Evolutionary conservation across 1,139 yeast genomes (phyloP), one percentile per base, ranked within the genome.

Genomic region (Sugiyamaella neomexicana): DNA sequence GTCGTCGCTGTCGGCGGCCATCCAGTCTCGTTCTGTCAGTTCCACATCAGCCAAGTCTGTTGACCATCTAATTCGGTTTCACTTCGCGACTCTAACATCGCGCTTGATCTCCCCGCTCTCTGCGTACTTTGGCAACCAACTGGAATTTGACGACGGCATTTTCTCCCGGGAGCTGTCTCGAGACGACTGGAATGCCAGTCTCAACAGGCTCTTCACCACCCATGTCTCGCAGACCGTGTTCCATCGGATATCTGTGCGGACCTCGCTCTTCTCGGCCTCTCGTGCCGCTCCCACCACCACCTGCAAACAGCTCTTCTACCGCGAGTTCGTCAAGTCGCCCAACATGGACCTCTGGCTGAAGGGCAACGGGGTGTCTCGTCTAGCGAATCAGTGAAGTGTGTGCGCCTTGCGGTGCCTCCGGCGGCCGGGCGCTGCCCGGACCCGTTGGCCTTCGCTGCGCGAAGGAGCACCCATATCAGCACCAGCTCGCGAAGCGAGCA

Each of bases 41-140:
- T n/a, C 32, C 29, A 31, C 10, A 6, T 9, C 27, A 20, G 44
- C 25, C 27, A 31, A 20, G 15, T 42, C 52, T 2, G 27, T 56
- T 9, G 59, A 60, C 38, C 53, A 48, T 16, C 46, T 49, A 2
- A 52, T 61, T 29, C 50, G 63, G 37, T 57, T 64, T 46, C 65
- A 64, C 46, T 64, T 64, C 51, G 65, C 66, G 2, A 60, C 65
- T 3, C 51, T 64, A n/a, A 62, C 64, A 5, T 56, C 65, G 31
- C 58, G 55, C 50, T 53, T 64, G 32, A 52, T 64, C n/a, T 56
- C 63, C 5, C 67, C 67, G 16, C 54, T 64, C 31, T 49, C 62
- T 1, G 55, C 56, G 23, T 60, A 60, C 51, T 53, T 62, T 27
- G 56, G 52, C 20, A 36, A 17, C 15, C 31, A 46, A 25, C 46